Percentiles rank a stretch among this genome's conserved stretches.
Evolutionary conservation across 306 rosid genomes (phyloP).

Genomic region (Pyrus communis): DNA sequence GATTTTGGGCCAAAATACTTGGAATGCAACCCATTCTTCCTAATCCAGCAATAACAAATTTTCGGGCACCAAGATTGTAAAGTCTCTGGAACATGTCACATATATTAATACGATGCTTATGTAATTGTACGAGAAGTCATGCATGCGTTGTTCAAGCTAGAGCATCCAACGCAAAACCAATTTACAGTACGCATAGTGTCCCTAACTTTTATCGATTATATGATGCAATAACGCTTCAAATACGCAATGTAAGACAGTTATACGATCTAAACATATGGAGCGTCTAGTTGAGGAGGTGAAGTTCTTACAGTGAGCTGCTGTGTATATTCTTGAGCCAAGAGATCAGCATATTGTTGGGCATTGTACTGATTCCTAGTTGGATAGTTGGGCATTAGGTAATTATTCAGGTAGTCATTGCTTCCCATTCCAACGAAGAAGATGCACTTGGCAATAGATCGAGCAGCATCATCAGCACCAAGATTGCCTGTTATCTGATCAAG

Average conservation of each 20-base stretch:
- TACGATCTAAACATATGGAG: neutral
- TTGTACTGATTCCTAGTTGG: slow-evolving; percentile 62
- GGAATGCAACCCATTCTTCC: slow-evolving; percentile 90
- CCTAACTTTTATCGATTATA: neutral
- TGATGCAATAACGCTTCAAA: neutral
- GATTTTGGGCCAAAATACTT: slow-evolving; percentile 70
- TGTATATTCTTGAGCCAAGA: slow-evolving; percentile 51
- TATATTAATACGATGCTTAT: neutral
- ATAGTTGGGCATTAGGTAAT: slow-evolving; percentile 91
- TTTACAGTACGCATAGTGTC: neutral
- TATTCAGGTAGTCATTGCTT: slow-evolving; percentile 91
- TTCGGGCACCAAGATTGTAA: slow-evolving; percentile 85
- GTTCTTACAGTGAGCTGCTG: slow-evolving; percentile 62
- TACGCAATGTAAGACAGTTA: neutral
- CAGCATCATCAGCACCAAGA: slow-evolving; percentile 51
- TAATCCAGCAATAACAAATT: slow-evolving; percentile 59
- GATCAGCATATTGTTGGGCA: slow-evolving; percentile 58
- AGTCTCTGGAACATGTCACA: slow-evolving; percentile 39
- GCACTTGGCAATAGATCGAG: slow-evolving; percentile 35
- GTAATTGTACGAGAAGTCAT: neutral
- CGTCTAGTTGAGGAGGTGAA: neutral
- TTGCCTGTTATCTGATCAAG: slow-evolving; percentile 45
- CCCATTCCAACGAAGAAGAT: slow-evolving; percentile 92
- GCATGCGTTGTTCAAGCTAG: neutral
- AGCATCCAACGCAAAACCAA: neutral